Evolutionary conservation across 257 asterid species (phyloP), one percentile per base, ranked within the genome.

Genomic region (Petunia secreta): DNA sequence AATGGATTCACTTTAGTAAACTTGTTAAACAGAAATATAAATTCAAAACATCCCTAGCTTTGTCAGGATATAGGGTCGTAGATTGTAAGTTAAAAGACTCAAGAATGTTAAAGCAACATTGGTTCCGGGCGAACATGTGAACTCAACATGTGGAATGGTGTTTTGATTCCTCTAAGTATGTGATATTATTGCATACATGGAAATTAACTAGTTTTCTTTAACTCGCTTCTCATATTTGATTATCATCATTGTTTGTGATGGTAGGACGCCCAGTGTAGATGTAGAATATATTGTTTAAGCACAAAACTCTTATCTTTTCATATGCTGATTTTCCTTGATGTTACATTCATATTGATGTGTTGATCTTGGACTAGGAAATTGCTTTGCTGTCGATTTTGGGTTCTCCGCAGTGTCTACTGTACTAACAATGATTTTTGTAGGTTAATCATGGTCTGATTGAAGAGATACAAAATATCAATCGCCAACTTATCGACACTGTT

Each of bases 391-490:
- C 78, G 36, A 71, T 57, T 9, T 63, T 60, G 71, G 71, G 44
- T 82, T 79, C 57, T 63, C 48, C 52, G 59, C 50, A 68, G 34
- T 48, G 38, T 80, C 77, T 44, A 41, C 75, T 54, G 83, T 79
- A 25, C 67, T 15, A 54, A 69, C 75, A 66, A 74, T 75, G 52
- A 64, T 73, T 79, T 73, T 81, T 78, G 87, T 89, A 94, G 98
- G 92, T 90, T 81, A 93, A 89, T 84, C 93, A 93, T 83, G 98
- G 93, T 75, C 97, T 94, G 80, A 85, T 87, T 83, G 97, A 94
- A 89, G 98, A 94, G 89, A 83, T 94, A 63, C 91, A 85, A 34
- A 96, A 93, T 82, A 91, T 94, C 84, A 94, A 94, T 87, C 89
- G 83, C 57, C 88, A 91, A 63, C 96, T 94, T 43, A 93, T 94